phyloP scores from a whole-genome alignment of 805 yeast genomes.

The Metschnikowia lochheadii region DNA sequence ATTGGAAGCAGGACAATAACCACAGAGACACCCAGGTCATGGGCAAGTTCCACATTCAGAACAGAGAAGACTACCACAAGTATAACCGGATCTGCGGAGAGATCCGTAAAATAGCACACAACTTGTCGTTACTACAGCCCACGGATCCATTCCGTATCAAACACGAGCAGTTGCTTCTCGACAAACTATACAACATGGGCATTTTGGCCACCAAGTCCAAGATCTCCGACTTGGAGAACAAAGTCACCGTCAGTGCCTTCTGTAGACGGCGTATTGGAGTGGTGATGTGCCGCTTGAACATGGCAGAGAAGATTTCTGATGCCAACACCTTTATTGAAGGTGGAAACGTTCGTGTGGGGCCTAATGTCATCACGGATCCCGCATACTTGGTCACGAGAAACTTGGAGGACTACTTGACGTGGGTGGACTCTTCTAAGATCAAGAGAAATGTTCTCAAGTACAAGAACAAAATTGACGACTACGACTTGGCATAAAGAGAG shows the following conservation, averaged over 20 bases:
- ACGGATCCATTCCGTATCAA: constrained; percentile 81
- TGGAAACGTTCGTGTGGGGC: constrained; percentile 97
- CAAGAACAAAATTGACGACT: constrained; percentile 67
- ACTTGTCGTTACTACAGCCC: constrained; percentile 78
- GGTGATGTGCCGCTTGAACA: constrained; percentile 87
- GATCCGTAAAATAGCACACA: constrained; percentile 80
- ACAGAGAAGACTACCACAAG: constrained; percentile 92
- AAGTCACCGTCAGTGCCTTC: constrained; percentile 85
- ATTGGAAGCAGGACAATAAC: constrained; percentile 95
- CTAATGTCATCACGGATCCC: constrained; percentile 91
- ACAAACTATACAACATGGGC: constrained; percentile 87
- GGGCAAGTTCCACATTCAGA: constrained; percentile 89
- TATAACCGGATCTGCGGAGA: constrained; percentile 93
- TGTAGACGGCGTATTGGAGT: constrained; percentile 92
- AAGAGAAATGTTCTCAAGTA: constrained; percentile 83
- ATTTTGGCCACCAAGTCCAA: constrained; percentile 82
- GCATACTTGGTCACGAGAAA: constrained; percentile 90
- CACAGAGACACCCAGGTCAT: constrained; percentile 96
- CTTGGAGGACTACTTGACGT: constrained; percentile 94
- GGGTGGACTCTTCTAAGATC: constrained; percentile 97
- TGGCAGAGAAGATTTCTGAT: constrained; percentile 86
- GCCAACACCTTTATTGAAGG: constrained; percentile 93
- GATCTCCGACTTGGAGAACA: constrained; percentile 87
- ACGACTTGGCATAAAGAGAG: constrained; percentile 40
- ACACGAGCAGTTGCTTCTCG: constrained; percentile 84